Conservation (phyloP, 2,329 filamentous ascomycete species). For the Stachybotrys chartarum region DNA sequence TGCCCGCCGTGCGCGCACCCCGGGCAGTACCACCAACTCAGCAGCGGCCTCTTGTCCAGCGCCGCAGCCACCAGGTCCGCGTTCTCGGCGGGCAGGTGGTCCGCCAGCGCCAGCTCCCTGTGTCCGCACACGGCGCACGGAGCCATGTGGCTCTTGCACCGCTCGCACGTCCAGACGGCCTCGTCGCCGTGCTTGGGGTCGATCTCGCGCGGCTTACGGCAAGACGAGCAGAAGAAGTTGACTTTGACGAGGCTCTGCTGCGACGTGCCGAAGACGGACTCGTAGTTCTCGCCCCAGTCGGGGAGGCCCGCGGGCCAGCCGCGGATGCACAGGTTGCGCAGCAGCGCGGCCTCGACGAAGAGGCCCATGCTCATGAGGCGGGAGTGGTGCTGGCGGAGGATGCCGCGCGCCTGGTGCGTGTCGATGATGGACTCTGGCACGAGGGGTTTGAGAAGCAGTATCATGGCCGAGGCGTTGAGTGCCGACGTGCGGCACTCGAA, state of each 20-base stretch:
- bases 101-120: conserved; percentile 38
- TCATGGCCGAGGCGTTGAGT: conserved; percentile 52
- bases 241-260: conserved; percentile 45
- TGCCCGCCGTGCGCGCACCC: conserved; percentile 58
- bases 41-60: conserved; percentile 9
- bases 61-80: conserved; percentile 9
- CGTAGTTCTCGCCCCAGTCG: conserved; percentile 48
- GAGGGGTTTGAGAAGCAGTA: conserved; percentile 52
- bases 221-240: conserved; percentile 47
- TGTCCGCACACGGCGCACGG: conserved; percentile 54
- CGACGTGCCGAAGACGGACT: conserved; percentile 43
- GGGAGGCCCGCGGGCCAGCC: conserved; percentile 47
- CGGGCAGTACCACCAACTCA: conserved; percentile 57
- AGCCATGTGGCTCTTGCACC: conserved; percentile 44
- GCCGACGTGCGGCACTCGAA: conserved; percentile 51
- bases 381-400: conserved; percentile 52
- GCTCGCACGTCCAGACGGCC: conserved; percentile 51
- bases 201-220: conserved; percentile 49
- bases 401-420: conserved; percentile 44
- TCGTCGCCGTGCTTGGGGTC: conserved; percentile 35
- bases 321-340: conserved; percentile 54
- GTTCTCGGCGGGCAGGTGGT: conserved; percentile 25
- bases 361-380: conserved; percentile 53
- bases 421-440: conserved; percentile 49
- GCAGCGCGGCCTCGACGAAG: conserved; percentile 52